phyloP scores from a whole-genome alignment of 1,139 yeast species.

The Lodderomyces metapsilosis region DNA sequence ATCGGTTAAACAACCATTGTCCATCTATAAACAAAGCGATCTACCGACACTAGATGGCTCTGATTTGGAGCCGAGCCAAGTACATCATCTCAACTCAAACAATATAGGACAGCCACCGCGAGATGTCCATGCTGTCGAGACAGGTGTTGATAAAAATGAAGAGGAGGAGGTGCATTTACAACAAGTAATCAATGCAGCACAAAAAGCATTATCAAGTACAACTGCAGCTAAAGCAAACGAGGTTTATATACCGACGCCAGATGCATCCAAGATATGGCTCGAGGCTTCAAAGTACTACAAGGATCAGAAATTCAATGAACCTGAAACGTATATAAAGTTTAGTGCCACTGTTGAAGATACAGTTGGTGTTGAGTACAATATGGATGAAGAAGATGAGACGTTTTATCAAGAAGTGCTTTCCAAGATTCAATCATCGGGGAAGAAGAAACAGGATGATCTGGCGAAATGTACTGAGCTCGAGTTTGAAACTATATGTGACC shows the following conservation, averaged over 20 bases:
- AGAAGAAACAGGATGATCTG: slow-evolving; percentile 19
- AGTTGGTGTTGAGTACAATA: slow-evolving; percentile 77
- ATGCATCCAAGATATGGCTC: slow-evolving; percentile 81
- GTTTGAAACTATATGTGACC: slow-evolving; percentile 75
- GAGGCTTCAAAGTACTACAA: slow-evolving; percentile 73
- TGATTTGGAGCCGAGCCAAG: slow-evolving; percentile 47
- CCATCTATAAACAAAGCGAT: slow-evolving; percentile 74
- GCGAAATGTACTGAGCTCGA: slow-evolving; percentile 68
- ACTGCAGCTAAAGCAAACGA: slow-evolving; percentile 24
- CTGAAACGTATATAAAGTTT: slow-evolving; percentile 79
- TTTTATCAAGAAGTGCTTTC: slow-evolving; percentile 51
- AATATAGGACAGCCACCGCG: slow-evolving; percentile 58
- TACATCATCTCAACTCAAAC: slow-evolving; percentile 36
- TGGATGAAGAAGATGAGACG: slow-evolving; percentile 86
- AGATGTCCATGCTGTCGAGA: slow-evolving; percentile 85
- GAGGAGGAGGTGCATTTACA: slow-evolving; percentile 97
- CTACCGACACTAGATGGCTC: slow-evolving; percentile 68
- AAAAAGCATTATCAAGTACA: slow-evolving; percentile 48
- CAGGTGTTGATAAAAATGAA: slow-evolving; percentile 97
- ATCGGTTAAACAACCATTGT: slow-evolving; percentile 85
- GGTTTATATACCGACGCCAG: slow-evolving; percentile 94
- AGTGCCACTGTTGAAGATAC: slow-evolving; percentile 96
- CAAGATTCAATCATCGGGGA: slow-evolving; percentile 27
- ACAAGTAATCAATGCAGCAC: slow-evolving; percentile 80
- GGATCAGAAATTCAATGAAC: slow-evolving; percentile 62